phyloP scores from a whole-genome alignment of 179 eudicot genomes.

The Beta corolliflora region DNA sequence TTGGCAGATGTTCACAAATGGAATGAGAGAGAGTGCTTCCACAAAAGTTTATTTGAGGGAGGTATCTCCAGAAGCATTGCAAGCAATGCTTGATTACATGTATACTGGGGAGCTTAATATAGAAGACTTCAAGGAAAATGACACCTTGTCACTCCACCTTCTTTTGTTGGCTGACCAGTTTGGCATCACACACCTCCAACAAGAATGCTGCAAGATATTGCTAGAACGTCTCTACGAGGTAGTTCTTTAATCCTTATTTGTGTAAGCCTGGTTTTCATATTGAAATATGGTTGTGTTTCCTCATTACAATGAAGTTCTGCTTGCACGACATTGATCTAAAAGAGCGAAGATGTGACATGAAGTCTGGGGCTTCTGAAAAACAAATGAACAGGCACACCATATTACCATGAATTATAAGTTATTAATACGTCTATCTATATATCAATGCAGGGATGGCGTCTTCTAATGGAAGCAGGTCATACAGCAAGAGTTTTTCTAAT shows the following conservation, averaged over 20 bases:
- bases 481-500: constrained; percentile 73
- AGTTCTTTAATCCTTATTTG: constrained; percentile 35
- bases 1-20: constrained; percentile 95
- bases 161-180: constrained; percentile 85
- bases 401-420: constrained; percentile 45
- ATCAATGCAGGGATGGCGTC: constrained; percentile 98
- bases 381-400: constrained; percentile 48
- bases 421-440: constrained; percentile 76
- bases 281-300: constrained; percentile 22
- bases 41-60: constrained; percentile 62
- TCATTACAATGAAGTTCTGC: constrained; percentile 35
- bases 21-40: constrained; percentile 86
- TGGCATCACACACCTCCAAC: constrained; percentile 76
- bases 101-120: constrained; percentile 62
- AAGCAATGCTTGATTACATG: constrained; percentile 72
- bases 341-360: constrained; percentile 62
- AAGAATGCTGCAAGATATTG: constrained; percentile 89
- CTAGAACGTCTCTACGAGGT: constrained; percentile 88
- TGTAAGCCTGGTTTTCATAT: neutral
- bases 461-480: constrained; percentile 81
- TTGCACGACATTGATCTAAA: constrained; percentile 40
- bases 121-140: constrained; percentile 46
- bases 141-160: constrained; percentile 71
- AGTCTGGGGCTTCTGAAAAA: constrained; percentile 55
- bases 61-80: constrained; percentile 69